A percentile compares a stretch with the other conserved stretches of the same genome.
phyloP scores from a whole-genome alignment of 2,329 filamentous ascomycete genomes.

The Cadophora malorum region DNA sequence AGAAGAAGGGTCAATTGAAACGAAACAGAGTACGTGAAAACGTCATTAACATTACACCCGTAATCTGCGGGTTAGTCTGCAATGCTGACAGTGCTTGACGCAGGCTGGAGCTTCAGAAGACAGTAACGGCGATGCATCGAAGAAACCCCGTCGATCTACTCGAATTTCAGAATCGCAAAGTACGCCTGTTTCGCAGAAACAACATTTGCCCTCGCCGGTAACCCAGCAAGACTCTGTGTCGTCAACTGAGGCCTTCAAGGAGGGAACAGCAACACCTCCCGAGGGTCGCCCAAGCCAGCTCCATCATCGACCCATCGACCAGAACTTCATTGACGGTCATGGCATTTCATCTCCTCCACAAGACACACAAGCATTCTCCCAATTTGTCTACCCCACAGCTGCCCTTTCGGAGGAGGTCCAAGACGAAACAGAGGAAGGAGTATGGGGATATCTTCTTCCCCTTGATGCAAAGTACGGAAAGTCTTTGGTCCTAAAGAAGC shows the following conservation, averaged over 20 bases:
- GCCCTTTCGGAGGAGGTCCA: slow-evolving; percentile 81
- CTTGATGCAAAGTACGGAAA: slow-evolving; percentile 74
- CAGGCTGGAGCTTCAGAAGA: slow-evolving; percentile 40
- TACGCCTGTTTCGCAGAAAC: slow-evolving; percentile 66
- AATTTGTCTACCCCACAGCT: slow-evolving; percentile 76
- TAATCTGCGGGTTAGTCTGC: slow-evolving; percentile 16
- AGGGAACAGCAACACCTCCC: slow-evolving; percentile 74
- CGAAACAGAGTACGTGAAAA: slow-evolving; percentile 69
- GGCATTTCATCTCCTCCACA: slow-evolving; percentile 66
- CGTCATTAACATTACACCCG: slow-evolving; percentile 9
- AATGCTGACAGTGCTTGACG: slow-evolving; percentile 33
- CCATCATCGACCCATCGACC: slow-evolving; percentile 52
- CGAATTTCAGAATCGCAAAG: slow-evolving; percentile 64
- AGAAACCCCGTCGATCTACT: slow-evolving; percentile 84
- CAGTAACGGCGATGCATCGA: slow-evolving; percentile 50
- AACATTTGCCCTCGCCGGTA: slow-evolving; percentile 81
- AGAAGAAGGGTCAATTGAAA: slow-evolving; percentile 86
- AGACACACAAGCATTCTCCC: slow-evolving; percentile 81
- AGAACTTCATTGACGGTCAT: slow-evolving; percentile 35
- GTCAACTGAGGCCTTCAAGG: slow-evolving; percentile 65
- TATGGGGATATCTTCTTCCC: slow-evolving; percentile 95
- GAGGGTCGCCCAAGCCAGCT: slow-evolving; percentile 62
- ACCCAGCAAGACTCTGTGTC: slow-evolving; percentile 72
- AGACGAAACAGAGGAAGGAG: slow-evolving; percentile 75
- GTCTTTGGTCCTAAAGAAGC: slow-evolving; percentile 75